Evolutionary conservation across 1,284 basidiomycete genomes (phyloP).

Genomic region (Pseudozyma flocculosa): DNA sequence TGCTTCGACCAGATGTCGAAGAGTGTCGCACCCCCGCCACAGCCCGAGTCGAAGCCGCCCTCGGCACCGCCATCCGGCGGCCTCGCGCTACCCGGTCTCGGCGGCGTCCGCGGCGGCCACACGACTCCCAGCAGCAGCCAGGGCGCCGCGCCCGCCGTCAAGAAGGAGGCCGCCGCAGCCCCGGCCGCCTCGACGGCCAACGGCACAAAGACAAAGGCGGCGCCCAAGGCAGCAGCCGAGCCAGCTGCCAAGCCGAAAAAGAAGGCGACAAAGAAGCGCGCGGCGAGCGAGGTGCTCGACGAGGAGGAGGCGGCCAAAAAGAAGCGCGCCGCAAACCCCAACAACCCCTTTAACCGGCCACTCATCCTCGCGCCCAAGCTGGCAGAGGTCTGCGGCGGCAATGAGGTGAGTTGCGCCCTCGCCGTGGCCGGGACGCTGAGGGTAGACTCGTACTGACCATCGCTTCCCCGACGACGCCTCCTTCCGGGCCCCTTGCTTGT

Average conservation of each 20-base stretch:
- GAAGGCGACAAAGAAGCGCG: slow-evolving; percentile 38
- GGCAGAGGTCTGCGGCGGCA: slow-evolving; percentile 53
- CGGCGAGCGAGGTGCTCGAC: slow-evolving; percentile 15
- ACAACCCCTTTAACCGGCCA: slow-evolving; percentile 56
- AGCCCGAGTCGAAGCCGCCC: slow-evolving; percentile 6
- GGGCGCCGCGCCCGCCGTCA: neutral
- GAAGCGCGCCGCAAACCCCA: slow-evolving; percentile 51
- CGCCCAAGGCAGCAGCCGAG: slow-evolving; percentile 5
- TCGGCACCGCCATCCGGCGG: slow-evolving; percentile 30
- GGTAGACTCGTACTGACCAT: neutral
- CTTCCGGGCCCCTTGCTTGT: neutral
- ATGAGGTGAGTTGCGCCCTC: slow-evolving; percentile 37
- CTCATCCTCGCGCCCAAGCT: slow-evolving; percentile 45
- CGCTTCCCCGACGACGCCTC: no score
- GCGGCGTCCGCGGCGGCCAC: slow-evolving; percentile 37
- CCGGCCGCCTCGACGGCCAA: slow-evolving; percentile 9
- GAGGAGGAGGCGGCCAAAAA: slow-evolving; percentile 32
- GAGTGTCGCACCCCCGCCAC: slow-evolving; percentile 28
- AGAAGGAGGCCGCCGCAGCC: slow-evolving; percentile 4
- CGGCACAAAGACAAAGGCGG: slow-evolving; percentile 7
- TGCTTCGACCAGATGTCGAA: slow-evolving; percentile 50
- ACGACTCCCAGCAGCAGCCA: slow-evolving; percentile 11
- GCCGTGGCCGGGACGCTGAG: no score
- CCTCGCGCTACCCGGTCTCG: slow-evolving; percentile 44
- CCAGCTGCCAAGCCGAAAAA: slow-evolving; percentile 41